A percentile compares a stretch with the other conserved stretches of the same genome.
Evolutionary conservation across 805 yeast species (phyloP).

Genomic region (Starmera quercuum): DNA sequence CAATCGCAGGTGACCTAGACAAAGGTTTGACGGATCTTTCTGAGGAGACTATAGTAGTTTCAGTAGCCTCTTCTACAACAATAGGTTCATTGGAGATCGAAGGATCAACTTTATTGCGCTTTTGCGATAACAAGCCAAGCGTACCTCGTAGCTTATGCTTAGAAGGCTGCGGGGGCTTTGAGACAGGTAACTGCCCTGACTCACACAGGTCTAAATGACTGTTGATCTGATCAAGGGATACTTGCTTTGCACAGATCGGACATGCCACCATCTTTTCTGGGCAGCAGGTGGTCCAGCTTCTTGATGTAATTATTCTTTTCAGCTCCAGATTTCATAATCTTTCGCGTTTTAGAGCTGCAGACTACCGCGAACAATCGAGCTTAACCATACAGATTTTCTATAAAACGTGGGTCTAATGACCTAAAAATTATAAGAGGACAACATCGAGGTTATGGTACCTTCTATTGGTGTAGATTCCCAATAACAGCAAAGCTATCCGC

Average conservation of each 20-base stretch:
- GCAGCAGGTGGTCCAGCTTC: too few relatives aligned
- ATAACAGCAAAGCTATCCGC: slow-evolving; percentile 46
- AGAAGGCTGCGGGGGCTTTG: not conserved
- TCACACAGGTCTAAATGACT: slow-evolving; percentile 18
- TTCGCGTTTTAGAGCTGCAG: too few relatives aligned
- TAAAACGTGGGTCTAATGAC: too few relatives aligned
- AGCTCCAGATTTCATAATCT: too few relatives aligned
- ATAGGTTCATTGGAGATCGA: not conserved
- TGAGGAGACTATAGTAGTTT: too few relatives aligned
- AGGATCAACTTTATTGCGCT: not conserved
- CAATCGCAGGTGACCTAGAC: not conserved
- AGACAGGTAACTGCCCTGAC: not conserved
- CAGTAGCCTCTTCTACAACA: not conserved
- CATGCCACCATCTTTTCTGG: slow-evolving; percentile 18
- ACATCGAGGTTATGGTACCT: slow-evolving; percentile 42
- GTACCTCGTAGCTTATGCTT: too few relatives aligned
- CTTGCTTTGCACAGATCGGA: slow-evolving; percentile 21
- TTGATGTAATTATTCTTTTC: too few relatives aligned
- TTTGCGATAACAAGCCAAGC: too few relatives aligned
- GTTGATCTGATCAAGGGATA: slow-evolving; percentile 19
- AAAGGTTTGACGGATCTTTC: too few relatives aligned
- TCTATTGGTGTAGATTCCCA: slow-evolving; percentile 39
- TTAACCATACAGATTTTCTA: too few relatives aligned
- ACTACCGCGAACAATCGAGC: too few relatives aligned
- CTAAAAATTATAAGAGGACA: not conserved